phyloP scores from a whole-genome alignment of 345 rosid genomes.

The Arabis hirsuta region DNA sequence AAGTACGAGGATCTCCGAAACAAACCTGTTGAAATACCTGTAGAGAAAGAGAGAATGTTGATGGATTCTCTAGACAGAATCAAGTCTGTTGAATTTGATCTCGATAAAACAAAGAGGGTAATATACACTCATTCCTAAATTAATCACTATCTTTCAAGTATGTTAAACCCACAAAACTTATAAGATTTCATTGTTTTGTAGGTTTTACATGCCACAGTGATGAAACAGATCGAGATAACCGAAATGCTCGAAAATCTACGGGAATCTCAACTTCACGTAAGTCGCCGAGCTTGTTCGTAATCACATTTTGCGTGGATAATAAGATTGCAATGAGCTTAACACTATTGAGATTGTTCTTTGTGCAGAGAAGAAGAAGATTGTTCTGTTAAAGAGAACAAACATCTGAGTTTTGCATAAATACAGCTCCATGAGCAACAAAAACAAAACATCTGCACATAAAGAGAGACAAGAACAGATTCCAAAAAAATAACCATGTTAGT shows the following conservation, averaged over 20 bases:
- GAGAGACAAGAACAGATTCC: conserved; percentile 14
- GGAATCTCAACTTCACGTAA: conserved; percentile 67
- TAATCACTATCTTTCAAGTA: too few relatives aligned
- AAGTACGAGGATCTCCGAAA: conserved; percentile 60
- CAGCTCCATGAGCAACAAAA: not conserved
- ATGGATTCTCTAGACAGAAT: conserved; percentile 84
- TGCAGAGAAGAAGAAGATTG: conserved; percentile 47
- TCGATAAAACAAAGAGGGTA: conserved; percentile 88
- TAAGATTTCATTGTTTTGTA: conserved; percentile 35
- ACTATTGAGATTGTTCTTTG: not conserved
- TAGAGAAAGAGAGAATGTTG: conserved; percentile 82
- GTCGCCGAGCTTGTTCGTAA: conserved; percentile 45
- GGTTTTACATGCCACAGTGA: conserved; percentile 73
- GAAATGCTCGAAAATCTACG: conserved; percentile 62
- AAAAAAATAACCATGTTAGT: conserved; percentile 24
- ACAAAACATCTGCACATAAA: conserved; percentile 32
- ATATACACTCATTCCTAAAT: too few relatives aligned
- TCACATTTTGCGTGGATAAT: not conserved
- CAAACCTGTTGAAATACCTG: conserved; percentile 72
- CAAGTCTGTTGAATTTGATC: conserved; percentile 83
- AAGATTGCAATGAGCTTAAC: conserved; percentile 22
- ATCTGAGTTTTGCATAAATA: conserved; percentile 41
- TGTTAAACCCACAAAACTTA: too few relatives aligned
- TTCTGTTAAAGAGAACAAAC: conserved; percentile 35
- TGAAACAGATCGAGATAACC: conserved; percentile 79